Conservation (phyloP, 148 eudicot genomes). For the Diospyros kaki region DNA sequence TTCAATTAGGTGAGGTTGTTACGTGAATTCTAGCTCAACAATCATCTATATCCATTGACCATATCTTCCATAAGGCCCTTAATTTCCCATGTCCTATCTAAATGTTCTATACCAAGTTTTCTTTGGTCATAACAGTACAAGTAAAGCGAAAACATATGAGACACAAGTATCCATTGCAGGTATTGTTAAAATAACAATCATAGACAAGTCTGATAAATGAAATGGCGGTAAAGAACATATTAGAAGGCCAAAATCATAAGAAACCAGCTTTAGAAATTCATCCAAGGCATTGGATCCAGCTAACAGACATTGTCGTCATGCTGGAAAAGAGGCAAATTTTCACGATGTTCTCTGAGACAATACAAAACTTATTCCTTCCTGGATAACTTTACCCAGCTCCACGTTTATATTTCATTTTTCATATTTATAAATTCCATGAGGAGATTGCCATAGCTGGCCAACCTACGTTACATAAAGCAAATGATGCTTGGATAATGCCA, state of each 20-base stretch:
- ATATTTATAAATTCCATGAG: not conserved
- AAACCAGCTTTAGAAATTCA: constrained; percentile 3
- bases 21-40: too few relatives aligned
- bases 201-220: not conserved
- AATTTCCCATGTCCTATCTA: too few relatives aligned
- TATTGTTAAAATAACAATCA: not conserved
- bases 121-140: not conserved
- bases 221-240: not conserved
- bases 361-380: not conserved
- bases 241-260: not conserved
- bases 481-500: too few relatives aligned
- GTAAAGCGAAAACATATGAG: not conserved
- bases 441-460: not conserved
- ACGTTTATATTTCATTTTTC: not conserved
- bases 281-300: not conserved
- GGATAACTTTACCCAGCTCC: not conserved
- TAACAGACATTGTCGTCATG: not conserved
- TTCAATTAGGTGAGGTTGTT: too few relatives aligned
- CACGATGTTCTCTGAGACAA: not conserved
- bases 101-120: too few relatives aligned
- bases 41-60: too few relatives aligned
- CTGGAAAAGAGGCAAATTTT: not conserved
- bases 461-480: too few relatives aligned
- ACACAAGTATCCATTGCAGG: not conserved
- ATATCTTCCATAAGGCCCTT: too few relatives aligned